Evolutionary conservation across 192 early-diverging fungal species (phyloP), one percentile per base, ranked within the genome.

Genomic region (Podila epigama): DNA sequence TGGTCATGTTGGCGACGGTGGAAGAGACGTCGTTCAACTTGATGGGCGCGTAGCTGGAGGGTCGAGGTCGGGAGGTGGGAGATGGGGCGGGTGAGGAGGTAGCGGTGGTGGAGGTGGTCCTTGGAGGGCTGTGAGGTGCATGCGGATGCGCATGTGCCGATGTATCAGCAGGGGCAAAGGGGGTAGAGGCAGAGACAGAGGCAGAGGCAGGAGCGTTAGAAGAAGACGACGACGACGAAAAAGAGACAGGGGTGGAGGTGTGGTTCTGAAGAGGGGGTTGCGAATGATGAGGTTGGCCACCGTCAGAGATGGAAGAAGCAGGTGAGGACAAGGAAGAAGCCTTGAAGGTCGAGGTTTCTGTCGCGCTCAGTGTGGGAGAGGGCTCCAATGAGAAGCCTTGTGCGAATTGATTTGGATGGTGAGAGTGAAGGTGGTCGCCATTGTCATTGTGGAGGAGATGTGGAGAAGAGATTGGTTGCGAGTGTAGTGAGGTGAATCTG

Each of bases 21-120:
- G 66, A 68, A 20, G 72, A 77, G 2, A 77, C 66, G 22, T 77
- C 66, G 0, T 65, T 41, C 20, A 77, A 36, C 29, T 77, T 77
- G 39, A 54, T 77, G 48, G 72, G 72, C 32, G 72, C 51, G 63
- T 77, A 77, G 51, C 72, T 77, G 20, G 72, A 77, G 27, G 72
- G 72, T 36, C 72, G 59, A 34, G 72, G 72, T 1, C 72, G 59
- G 37, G 12, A 50, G 16, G 40, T 41, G 2, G 64, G 41, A 5
- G 36, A 51, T n/a, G 32, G 57, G 35, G 34, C 18, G 33, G 31
- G 12, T 11, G 58, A 39, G 37, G 25, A 41, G 1, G 48, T 39
- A 13, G 59, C 35, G 31, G 48, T 25, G 6, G 70, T 63, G 15
- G 69, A 62, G 0, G 44, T 65, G 29, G 63, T 64, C 10, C 60